phyloP scores from a whole-genome alignment of 139 green algal species.

The Closterium sp. region DNA sequence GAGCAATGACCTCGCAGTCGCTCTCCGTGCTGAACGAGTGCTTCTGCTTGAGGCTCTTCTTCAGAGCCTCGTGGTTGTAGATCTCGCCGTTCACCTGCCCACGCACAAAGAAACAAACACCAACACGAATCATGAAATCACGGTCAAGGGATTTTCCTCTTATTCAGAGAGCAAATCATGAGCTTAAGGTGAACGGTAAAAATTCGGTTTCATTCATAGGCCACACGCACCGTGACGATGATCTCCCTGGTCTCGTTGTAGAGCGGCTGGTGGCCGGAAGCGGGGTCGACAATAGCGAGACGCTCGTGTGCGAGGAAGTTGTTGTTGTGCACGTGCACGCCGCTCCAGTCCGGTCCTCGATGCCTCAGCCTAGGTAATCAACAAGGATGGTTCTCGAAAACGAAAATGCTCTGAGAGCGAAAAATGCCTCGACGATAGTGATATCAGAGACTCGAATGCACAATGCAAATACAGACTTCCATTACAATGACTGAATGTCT shows the following conservation, averaged over 20 bases:
- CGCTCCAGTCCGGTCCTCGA: conserved; percentile 78
- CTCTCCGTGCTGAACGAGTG: conserved; percentile 62
- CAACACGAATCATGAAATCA: not conserved
- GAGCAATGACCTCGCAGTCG: conserved; percentile 70
- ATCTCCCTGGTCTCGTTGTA: conserved; percentile 60
- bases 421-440: not conserved
- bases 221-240: conserved; percentile 43
- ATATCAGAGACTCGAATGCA: not conserved
- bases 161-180: no score
- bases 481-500: not conserved
- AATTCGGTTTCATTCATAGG: no score
- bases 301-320: conserved; percentile 81
- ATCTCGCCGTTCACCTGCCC: conserved; percentile 81
- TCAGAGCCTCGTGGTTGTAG: conserved; percentile 79
- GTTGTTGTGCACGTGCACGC: conserved; percentile 36
- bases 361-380: conserved; percentile 56
- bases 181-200: no score
- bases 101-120: not conserved
- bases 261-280: conserved; percentile 66
- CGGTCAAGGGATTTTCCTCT: no score
- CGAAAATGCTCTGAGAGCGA: not conserved
- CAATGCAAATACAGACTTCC: not conserved
- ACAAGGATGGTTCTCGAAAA: not conserved
- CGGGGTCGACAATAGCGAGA: conserved; percentile 75
- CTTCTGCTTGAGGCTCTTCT: conserved; percentile 30